These are phyloP conservation scores for Podila horticola DNA, from an alignment of 192 early-diverging fungal genomes.

Conservation along the genomic window DNA sequence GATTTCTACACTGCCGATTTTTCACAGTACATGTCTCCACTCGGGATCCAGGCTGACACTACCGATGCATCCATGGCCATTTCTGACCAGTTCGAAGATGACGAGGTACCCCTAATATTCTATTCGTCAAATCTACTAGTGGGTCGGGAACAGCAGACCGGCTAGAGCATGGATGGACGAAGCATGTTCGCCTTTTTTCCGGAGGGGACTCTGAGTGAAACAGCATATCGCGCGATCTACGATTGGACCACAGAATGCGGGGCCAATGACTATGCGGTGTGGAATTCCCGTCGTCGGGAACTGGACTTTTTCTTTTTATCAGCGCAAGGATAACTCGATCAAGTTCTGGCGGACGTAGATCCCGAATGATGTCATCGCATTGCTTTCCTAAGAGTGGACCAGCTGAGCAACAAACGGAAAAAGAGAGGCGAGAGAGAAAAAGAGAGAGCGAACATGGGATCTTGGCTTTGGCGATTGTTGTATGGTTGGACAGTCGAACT, in stretches of 20 bases:
- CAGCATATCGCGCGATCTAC: no score
- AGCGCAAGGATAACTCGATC: not conserved
- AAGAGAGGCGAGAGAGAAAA: not conserved
- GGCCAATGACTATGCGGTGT: no score
- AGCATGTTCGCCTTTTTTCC: no score
- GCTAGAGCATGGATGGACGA: no score
- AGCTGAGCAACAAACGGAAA: not conserved
- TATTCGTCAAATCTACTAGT: not conserved
- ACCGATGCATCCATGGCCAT: slow-evolving; percentile 42
- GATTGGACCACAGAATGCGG: no score
- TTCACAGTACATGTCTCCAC: slow-evolving; percentile 47
- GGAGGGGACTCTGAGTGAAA: no score
- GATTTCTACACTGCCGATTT: slow-evolving; percentile 42
- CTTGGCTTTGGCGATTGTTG: not conserved
- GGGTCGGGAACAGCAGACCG: not conserved
- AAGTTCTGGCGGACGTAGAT: not conserved
- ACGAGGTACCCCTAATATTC: slow-evolving; percentile 27
- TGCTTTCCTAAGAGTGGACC: not conserved
- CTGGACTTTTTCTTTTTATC: no score
- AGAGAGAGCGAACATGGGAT: not conserved
- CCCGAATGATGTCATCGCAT: not conserved
- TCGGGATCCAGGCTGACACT: slow-evolving; percentile 32
- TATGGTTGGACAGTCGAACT: not conserved
- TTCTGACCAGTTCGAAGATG: slow-evolving; percentile 47
- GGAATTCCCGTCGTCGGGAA: no score